Percentiles rank a stretch among this genome's conserved stretches.
phyloP scores from a whole-genome alignment of 176 grass and related monocot species.

The Eleusine coracana region DNA sequence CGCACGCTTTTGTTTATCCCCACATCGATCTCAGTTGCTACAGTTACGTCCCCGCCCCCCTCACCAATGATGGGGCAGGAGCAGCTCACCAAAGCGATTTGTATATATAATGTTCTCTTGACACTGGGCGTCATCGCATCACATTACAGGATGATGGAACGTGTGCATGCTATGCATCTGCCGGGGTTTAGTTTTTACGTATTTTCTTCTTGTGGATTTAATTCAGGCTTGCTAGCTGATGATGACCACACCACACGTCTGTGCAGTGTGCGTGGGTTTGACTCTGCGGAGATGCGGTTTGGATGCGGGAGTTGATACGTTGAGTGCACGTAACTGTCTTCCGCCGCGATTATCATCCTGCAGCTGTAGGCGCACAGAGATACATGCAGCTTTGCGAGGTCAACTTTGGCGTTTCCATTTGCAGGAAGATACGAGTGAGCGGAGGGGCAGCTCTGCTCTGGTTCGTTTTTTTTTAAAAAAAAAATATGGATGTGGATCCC shows the following conservation, averaged over 20 bases:
- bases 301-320: neutral
- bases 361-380: no score
- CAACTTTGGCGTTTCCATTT: neutral
- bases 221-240: neutral
- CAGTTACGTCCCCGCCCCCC: neutral
- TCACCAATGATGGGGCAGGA: neutral
- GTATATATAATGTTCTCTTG: no score
- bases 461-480: neutral
- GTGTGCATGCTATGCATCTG: neutral
- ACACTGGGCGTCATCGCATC: neutral
- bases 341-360: neutral
- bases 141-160: neutral
- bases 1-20: neutral
- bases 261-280: neutral
- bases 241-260: neutral
- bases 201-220: neutral
- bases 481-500: neutral
- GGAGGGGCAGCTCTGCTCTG: neutral
- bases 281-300: neutral
- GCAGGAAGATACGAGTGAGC: neutral
- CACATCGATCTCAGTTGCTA: neutral
- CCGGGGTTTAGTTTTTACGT: neutral
- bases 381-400: neutral
- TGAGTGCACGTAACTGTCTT: conserved; percentile 7
- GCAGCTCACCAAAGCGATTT: neutral